Base-by-base conservation (phyloP, 768 basidiomycete species). In the Pleurotus citrinopileatus region DNA sequence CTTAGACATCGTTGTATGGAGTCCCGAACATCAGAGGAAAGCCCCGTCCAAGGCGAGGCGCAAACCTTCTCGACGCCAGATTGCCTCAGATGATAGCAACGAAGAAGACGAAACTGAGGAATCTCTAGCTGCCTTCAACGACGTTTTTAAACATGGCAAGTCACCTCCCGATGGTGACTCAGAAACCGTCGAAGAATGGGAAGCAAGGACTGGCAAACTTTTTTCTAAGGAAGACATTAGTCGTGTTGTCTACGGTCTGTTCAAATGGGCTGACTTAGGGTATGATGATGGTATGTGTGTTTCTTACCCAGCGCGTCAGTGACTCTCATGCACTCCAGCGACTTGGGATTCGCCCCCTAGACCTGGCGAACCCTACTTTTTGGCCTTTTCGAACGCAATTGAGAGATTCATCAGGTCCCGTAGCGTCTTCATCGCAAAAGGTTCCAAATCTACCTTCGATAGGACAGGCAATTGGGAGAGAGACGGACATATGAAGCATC, bases 191-290 rank as follows among this genome's bases (percentile, higher is more conserved):
- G 79, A 83, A 13, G 79, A 85, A 20, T 91, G 84, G 80, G 79
- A 87, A 66, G 55, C 61, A 34, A 64, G 73, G 17, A 74, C 68
- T 51, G 67, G 73, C 29, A 51, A 66, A n/a, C 63, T 63, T 2
- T 69, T 92, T 4, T 63, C 64, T 8, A 62, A 69, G 26, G 69
- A 80, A 3, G 76, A 88, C 60, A 78, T 85, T 25, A 72, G 81
- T 34, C 68, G 79, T 46, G 82, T 96, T 28, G 75, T 84, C 17
- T 94, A 90, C 87, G 83, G 80, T 10, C 94, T 94, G 65, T 76
- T 93, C 60, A 99, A 98, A 67, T 98, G 96, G 96, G 77, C 84
- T 40, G 94, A 94, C 57, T 75, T 98, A 23, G 85, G 89, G n/a
- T 97, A 98, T 57, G 89, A 96, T 19, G 89, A 94, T 75, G 86